Base-by-base conservation (phyloP, 2,329 filamentous ascomycete genomes). In the Cladosporium sp. region DNA sequence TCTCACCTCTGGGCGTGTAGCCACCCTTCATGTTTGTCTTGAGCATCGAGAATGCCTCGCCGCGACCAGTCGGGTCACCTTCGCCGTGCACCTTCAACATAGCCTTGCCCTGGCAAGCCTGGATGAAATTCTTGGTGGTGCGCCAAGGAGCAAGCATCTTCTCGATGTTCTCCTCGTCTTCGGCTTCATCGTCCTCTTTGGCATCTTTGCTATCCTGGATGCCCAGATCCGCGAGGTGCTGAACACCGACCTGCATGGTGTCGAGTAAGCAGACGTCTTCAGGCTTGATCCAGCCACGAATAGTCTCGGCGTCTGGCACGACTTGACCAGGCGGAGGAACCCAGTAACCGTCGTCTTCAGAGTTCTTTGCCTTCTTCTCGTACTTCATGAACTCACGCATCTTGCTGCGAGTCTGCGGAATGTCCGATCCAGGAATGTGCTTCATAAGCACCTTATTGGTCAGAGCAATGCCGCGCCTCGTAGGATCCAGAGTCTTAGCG, bases 11-110 rank as follows among this genome's bases (percentile, higher is more conserved):
- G 16, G 90, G 86, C 63, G 91, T 88, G 68, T 96, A 98, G 0
- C 93, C 93, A 54, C 93, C 93, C 70, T 98, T 98, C 93, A 98
- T 98, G 1, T 89, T 95, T 0, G 91, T 96, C 64, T 93, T 90
- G 67, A 98, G 91, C 68, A 98, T 96, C 66, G 88, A 96, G 73
- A 97, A 95, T 2, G 88, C 93, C 53, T 96, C 83, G 2, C 93
- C 93, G 61, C 91, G 86, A 19, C 90, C 90, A 0, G 92, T 95
- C 3, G 93, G 93, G 64, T 98, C 93, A 50, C 93, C 93, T 57
- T 94, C 88, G 16, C 93, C 93, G 60, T 96, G 91, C 11, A 98
- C 78, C 59, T 91, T 86, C 39, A 98, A 79, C 93, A 98, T 98
- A 3, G 93, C 93, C 67, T 98, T 98, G 52, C 90, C 89, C 53